These are phyloP conservation scores for Symbiodinium natans DNA, from an alignment of 73 alveolate species.

Conservation along the genomic window DNA sequence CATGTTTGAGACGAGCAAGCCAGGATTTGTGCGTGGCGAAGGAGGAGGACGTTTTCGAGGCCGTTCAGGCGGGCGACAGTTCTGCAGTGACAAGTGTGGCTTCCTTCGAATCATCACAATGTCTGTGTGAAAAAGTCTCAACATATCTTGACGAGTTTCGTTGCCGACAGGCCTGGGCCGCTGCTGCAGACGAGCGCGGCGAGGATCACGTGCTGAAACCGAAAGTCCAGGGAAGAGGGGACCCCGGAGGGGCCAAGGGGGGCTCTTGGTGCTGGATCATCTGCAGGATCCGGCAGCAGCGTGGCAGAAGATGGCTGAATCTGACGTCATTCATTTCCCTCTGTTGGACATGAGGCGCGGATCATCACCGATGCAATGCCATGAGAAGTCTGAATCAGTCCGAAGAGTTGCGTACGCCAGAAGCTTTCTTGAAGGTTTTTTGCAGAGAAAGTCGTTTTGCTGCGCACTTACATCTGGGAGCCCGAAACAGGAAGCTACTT, in stretches of 20 bases:
- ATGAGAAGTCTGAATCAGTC: no score
- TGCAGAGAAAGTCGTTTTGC: constrained; percentile 77
- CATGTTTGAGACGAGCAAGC: background rate
- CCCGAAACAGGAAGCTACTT: no score
- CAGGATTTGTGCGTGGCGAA: constrained; percentile 54
- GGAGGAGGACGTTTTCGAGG: constrained; percentile 66
- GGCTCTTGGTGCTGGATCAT: no score
- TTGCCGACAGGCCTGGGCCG: constrained; percentile 68
- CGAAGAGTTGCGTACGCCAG: background rate
- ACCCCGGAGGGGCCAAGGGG: no score
- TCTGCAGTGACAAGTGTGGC: background rate
- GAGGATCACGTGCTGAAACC: constrained; percentile 21
- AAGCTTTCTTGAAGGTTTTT: constrained; percentile 12
- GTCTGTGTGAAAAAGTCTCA: background rate
- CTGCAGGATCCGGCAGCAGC: constrained; percentile 89
- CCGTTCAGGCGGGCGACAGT: constrained; percentile 41
- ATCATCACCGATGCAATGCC: background rate
- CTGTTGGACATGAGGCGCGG: constrained; percentile 39
- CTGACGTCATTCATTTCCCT: constrained; percentile 55
- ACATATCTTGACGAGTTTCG: no score
- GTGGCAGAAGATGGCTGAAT: constrained; percentile 53
- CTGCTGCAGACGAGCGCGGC: constrained; percentile 88
- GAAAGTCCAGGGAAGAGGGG: no score
- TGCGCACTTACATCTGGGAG: background rate
- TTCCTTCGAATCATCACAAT: no score